Evolutionary conservation across 2,329 filamentous ascomycete genomes (phyloP).

Genomic region (Ramichloridium luteum): DNA sequence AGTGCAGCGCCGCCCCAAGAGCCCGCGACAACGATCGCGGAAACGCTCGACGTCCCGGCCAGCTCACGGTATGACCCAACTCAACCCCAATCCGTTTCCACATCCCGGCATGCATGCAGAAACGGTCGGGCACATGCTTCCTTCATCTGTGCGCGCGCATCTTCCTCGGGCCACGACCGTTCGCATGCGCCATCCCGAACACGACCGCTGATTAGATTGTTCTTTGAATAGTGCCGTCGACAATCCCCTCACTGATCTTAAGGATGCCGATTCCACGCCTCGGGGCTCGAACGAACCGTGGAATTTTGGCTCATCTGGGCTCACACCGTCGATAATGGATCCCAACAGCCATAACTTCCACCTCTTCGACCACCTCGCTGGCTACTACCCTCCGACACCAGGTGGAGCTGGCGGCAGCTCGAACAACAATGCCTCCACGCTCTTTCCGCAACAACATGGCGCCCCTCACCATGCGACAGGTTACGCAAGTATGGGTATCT

Average conservation of each 20-base stretch:
- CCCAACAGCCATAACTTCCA: conserved; percentile 72
- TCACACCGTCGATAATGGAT: conserved; percentile 81
- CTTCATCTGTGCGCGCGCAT: conserved; percentile 3
- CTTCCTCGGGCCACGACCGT: no score
- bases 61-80: conserved; percentile 34
- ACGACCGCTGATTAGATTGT: no score
- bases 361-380: conserved; percentile 65
- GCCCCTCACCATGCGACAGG: conserved; percentile 77
- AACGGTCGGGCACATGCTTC: no score
- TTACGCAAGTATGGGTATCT: conserved; percentile 50
- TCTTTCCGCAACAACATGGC: conserved; percentile 65
- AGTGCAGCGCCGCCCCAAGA: conserved; percentile 34
- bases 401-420: conserved; percentile 45
- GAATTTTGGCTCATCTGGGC: conserved; percentile 41
- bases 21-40: conserved; percentile 28
- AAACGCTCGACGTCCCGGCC: conserved; percentile 36
- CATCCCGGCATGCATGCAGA: no score
- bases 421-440: conserved; percentile 49
- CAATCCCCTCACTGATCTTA: conserved; percentile 32
- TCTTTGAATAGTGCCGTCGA: conserved; percentile 3
- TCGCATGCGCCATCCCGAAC: no score
- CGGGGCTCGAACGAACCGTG: conserved; percentile 69
- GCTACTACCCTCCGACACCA: conserved; percentile 80
- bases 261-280: conserved; percentile 74
- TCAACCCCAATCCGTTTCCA: no score